A percentile compares a stretch with the other conserved stretches of the same genome.
phyloP scores from a whole-genome alignment of 345 rosid genomes.

The Eucalyptus pauciflora region DNA sequence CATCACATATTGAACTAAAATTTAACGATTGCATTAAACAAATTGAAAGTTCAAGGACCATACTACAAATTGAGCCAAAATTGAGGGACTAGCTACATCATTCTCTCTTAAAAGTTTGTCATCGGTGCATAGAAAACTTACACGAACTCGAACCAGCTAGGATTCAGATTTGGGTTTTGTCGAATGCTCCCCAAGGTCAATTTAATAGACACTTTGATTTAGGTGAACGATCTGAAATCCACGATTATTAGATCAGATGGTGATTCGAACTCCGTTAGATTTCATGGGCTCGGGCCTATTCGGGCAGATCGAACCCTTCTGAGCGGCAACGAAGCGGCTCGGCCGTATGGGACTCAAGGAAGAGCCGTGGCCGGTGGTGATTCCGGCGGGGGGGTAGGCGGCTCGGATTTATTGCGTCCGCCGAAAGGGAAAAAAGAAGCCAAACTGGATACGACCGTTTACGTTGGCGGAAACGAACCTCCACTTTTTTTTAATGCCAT shows the following conservation, averaged over 20 bases:
- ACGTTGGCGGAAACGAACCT: neutral
- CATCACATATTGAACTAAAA: fast-evolving
- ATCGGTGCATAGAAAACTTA: too few species aligned
- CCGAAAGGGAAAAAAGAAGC: neutral
- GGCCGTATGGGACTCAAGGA: neutral
- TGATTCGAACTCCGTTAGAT: neutral
- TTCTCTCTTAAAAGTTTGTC: too few species aligned
- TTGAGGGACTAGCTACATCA: fast-evolving
- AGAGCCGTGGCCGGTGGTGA: neutral
- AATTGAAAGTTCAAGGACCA: fast-evolving
- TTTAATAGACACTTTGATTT: fast-evolving
- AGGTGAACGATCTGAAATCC: fast-evolving
- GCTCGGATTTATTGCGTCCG: neutral
- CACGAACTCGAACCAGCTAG: fast-evolving
- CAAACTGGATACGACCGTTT: neutral
- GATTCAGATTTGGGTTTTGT: fast-evolving
- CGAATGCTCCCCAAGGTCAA: fast-evolving
- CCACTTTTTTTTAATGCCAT: neutral
- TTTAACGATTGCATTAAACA: fast-evolving
- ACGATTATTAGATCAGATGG: fast-evolving
- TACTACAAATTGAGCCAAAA: fast-evolving
- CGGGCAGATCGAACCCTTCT: fast-evolving
- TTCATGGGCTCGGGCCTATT: neutral
- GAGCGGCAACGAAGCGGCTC: neutral
- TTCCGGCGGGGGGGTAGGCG: neutral